Conservation (phyloP, 179 eudicot species). For the Nepenthes alata region DNA sequence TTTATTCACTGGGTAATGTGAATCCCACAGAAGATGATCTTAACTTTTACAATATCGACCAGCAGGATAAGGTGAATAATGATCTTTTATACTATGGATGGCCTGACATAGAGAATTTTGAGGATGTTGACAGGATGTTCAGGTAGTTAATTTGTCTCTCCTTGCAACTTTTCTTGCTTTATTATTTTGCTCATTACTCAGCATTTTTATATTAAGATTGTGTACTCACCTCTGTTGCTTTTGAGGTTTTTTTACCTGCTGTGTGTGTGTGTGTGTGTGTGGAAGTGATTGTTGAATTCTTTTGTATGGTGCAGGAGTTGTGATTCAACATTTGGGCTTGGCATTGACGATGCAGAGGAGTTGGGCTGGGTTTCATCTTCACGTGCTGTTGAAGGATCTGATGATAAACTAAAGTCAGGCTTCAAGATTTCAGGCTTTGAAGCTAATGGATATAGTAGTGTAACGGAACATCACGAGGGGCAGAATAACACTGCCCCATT, state of each 20-base stretch:
- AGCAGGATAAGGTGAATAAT: constrained; percentile 39
- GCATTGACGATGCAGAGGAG: constrained; percentile 40
- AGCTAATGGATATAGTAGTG: constrained; percentile 21
- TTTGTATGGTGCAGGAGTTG: constrained; percentile 44
- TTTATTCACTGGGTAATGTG: constrained; percentile 37
- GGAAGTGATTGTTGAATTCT: background rate
- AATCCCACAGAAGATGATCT: constrained; percentile 39
- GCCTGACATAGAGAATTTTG: constrained; percentile 76
- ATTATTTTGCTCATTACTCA: background rate
- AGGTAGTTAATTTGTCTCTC: constrained; percentile 28
- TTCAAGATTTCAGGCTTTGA: constrained; percentile 31
- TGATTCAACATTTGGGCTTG: constrained; percentile 76
- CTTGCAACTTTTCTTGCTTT: background rate
- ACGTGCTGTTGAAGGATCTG: constrained; percentile 45
- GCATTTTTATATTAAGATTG: background rate
- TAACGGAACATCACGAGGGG: constrained; percentile 22
- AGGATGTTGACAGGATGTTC: constrained; percentile 84
- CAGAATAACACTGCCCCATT: constrained; percentile 7
- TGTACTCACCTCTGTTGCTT: background rate
- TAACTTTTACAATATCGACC: constrained; percentile 30
- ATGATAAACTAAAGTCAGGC: constrained; percentile 33
- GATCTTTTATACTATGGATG: constrained; percentile 60
- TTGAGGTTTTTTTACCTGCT: too few species aligned
- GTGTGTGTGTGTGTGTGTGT: too few species aligned
- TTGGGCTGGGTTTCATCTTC: constrained; percentile 63